These are phyloP conservation scores for Elsinoe necatrix DNA, from an alignment of 2,329 filamentous ascomycete genomes.

Conservation along the genomic window DNA sequence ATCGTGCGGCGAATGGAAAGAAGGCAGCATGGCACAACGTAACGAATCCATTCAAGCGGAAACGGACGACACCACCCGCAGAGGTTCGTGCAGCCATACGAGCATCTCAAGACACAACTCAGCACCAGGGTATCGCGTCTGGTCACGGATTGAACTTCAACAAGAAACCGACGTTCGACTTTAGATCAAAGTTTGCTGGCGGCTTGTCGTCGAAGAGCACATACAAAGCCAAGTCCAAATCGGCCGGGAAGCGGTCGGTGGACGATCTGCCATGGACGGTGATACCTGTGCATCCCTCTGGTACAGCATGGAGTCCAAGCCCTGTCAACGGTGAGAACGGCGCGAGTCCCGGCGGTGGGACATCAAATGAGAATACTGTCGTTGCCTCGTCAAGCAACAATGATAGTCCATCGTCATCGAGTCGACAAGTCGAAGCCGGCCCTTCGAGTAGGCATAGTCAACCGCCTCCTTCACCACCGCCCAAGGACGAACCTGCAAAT, in stretches of 20 bases:
- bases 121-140: conserved; percentile 6
- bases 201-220: conserved; percentile 2
- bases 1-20: conserved; percentile 23
- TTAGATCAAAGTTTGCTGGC: conserved; percentile 2
- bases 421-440: background rate
- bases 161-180: background rate
- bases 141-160: background rate
- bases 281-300: conserved; percentile 50
- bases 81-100: conserved; percentile 47
- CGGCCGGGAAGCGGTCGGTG: conserved; percentile 27
- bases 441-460: background rate
- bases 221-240: conserved; percentile 31
- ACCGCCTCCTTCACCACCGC: background rate
- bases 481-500: background rate
- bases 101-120: conserved; percentile 18
- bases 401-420: background rate
- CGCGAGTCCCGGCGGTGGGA: conserved; percentile 2
- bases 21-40: conserved; percentile 41
- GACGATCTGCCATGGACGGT: conserved; percentile 48
- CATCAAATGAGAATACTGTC: background rate
- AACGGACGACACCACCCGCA: conserved; percentile 49
- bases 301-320: conserved; percentile 44
- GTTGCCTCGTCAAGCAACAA: background rate
- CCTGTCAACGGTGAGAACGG: background rate
- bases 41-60: conserved; percentile 50